Base-by-base conservation (phyloP, 1,139 yeast species). In the Candida sanyaensis region DNA sequence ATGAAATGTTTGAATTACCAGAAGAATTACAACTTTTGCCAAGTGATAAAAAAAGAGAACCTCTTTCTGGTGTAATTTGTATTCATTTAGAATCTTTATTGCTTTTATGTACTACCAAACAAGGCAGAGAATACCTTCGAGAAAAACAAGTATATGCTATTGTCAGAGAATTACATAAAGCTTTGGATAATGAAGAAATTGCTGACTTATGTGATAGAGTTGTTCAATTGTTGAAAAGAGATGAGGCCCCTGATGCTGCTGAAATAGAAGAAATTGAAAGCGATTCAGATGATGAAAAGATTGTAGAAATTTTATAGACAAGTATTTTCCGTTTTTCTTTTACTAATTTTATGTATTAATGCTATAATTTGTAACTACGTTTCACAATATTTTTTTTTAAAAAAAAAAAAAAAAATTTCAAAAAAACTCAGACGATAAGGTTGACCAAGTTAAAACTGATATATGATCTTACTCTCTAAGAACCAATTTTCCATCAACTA, bases 211-310 rank as follows among this genome's bases (percentile, higher is more conserved):
- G 88, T 69, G 89, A 86, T 55, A 78, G 88, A 65, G 62, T 86
- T 41, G 98, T 90, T 17, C 92, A 91, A 63, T 80, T 89, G 85
- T 74, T 91, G 54, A 86, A 87, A 92, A 83, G 98, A 73, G 98
- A 92, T 59, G 98, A 91, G 60, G 86, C 83, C 13, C 75, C 75
- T 6, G 65, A 50, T 24, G 61, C 46, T 2, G 63, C 56, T 17
- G 67, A 57, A 1, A 64, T 58, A 17, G 68, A 66, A n/a, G 67
- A 62, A 5, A 73, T 71, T 26, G 63, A 63, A 28, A 63, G 62
- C 45, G 65, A 65, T 33, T 69, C 71, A 46, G 72, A 71, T 43
- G 73, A 71, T 43, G 78, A 74, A 47, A 74, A 75, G 52, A 71
- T 79, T 32, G 83, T 81, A 42, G 86, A 84, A 57, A 69, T 82